phyloP scores from a whole-genome alignment of 2,329 filamentous ascomycete species.

The Gnomoniopsis smithogilvyi region DNA sequence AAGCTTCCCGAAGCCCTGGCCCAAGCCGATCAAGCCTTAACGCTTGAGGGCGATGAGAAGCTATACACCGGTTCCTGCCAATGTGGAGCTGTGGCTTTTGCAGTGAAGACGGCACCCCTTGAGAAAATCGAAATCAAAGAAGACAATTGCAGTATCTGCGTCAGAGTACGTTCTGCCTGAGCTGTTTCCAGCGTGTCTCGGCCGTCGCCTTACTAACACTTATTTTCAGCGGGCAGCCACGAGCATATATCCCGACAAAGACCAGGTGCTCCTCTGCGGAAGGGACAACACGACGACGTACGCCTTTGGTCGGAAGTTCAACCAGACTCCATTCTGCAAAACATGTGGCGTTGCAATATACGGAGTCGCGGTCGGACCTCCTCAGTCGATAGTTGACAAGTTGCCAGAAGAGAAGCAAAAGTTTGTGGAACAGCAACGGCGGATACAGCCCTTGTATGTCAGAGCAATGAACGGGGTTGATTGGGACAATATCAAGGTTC shows the following conservation, averaged over 20 bases:
- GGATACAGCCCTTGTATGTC: conserved; percentile 12
- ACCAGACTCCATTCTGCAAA: conserved; percentile 23
- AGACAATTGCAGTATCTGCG: conserved; percentile 34
- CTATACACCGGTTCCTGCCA: conserved; percentile 25
- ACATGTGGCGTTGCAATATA: conserved; percentile 29
- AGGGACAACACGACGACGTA: conserved; percentile 26
- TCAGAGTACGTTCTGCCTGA: conserved; percentile 20
- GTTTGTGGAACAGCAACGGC: conserved; percentile 16
- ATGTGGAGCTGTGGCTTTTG: conserved; percentile 24
- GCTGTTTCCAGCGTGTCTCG: not conserved
- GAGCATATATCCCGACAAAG: conserved; percentile 26
- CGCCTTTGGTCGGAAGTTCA: conserved; percentile 22
- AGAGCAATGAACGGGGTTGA: conserved; percentile 14
- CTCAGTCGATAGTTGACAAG: conserved; percentile 25
- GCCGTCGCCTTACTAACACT: not conserved
- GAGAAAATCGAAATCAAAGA: conserved; percentile 39
- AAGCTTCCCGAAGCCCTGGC: not conserved
- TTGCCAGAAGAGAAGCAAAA: conserved; percentile 24
- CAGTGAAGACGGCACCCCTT: conserved; percentile 20
- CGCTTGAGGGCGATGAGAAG: not conserved
- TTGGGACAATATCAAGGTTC: conserved; percentile 16
- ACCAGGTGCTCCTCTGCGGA: conserved; percentile 25
- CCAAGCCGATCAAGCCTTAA: not conserved
- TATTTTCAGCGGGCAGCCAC: conserved; percentile 25
- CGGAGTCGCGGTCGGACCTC: conserved; percentile 27